A percentile compares a stretch with the other conserved stretches of the same genome.
Conservation (phyloP, 768 basidiomycete species). For the Polyporus arcularius region DNA sequence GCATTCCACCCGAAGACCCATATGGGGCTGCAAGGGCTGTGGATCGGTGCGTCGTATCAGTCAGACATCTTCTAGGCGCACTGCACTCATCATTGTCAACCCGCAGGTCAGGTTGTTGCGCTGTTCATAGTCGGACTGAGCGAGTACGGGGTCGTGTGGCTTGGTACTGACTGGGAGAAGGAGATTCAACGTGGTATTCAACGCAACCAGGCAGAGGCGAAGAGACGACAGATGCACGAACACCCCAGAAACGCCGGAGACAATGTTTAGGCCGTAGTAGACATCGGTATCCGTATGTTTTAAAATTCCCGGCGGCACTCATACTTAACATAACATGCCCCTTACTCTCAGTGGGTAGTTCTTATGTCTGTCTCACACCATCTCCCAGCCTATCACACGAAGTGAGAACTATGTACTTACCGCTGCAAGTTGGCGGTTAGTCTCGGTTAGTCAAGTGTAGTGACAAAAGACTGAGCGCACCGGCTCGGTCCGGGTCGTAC, state of each 20-base stretch:
- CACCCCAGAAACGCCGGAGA: background rate
- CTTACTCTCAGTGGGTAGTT: too few species aligned
- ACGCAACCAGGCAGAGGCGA: slow-evolving; percentile 32
- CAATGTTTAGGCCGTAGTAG: too few species aligned
- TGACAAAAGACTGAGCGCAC: too few species aligned
- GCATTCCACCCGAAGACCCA: slow-evolving; percentile 42
- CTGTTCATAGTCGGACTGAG: slow-evolving; percentile 70
- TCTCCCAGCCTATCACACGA: too few species aligned
- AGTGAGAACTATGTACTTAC: too few species aligned
- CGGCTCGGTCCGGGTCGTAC: too few species aligned
- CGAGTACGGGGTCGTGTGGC: slow-evolving; percentile 64
- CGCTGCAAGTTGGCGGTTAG: too few species aligned
- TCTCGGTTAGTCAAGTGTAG: too few species aligned
- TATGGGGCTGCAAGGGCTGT: slow-evolving; percentile 51
- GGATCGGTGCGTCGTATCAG: slow-evolving; percentile 40
- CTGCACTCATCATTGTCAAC: background rate
- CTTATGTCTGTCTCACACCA: too few species aligned
- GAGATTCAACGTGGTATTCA: slow-evolving; percentile 43
- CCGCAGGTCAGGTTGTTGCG: slow-evolving; percentile 66
- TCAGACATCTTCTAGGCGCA: background rate
- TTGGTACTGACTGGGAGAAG: slow-evolving; percentile 50
- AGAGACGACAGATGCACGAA: slow-evolving; percentile 21
- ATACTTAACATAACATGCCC: too few species aligned
- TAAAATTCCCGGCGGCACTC: too few species aligned
- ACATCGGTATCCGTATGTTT: too few species aligned